Conservation (phyloP, 192 early-diverging fungal genomes). For the Podila clonocystis region DNA sequence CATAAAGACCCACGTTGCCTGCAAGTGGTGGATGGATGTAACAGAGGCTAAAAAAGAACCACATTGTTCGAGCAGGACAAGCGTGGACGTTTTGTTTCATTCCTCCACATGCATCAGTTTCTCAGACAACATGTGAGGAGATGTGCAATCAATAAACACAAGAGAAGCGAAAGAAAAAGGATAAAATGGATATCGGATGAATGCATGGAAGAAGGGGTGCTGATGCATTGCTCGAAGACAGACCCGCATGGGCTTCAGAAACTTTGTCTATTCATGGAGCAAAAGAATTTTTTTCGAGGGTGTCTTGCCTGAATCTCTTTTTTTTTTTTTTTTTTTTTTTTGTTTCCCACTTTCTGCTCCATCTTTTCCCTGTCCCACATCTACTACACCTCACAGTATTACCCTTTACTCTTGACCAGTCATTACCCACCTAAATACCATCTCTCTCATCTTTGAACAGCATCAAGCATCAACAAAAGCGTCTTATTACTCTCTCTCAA, state of each 20-base stretch:
- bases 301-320: background rate
- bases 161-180: no score
- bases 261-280: background rate
- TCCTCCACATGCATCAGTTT: no score
- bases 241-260: slow-evolving; percentile 11
- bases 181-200: no score
- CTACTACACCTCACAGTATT: background rate
- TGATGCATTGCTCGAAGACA: background rate
- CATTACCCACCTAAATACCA: background rate
- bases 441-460: no score
- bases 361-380: background rate
- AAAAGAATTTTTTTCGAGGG: background rate
- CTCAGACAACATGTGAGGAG: no score
- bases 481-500: background rate
- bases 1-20: no score
- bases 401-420: background rate
- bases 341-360: background rate
- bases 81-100: no score
- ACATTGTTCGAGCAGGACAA: no score
- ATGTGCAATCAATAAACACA: no score
- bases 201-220: no score
- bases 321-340: slow-evolving; percentile 4
- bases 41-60: no score
- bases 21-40: no score
- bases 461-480: background rate